Evolutionary conservation across 2,329 filamentous ascomycete genomes (phyloP).

Genomic region (Cladosporium velox): DNA sequence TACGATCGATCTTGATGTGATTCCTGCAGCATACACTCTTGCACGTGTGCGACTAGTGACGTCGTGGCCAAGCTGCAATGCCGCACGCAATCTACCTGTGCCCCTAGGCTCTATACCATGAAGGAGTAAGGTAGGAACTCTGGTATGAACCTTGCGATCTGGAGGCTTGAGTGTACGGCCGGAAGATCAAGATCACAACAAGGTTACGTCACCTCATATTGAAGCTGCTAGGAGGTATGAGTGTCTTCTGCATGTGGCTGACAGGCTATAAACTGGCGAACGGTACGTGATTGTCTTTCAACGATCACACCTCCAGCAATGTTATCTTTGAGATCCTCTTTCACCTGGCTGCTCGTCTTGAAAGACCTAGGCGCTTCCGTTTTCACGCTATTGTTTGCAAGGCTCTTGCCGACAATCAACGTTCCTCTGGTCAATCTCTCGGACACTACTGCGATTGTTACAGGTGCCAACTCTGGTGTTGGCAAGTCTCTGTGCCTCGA

Average conservation of each 20-base stretch:
- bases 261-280: neutral
- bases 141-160: neutral
- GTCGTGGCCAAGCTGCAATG: no score
- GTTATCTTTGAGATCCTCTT: neutral
- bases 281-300: neutral
- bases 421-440: conserved; percentile 12
- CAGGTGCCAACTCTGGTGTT: conserved; percentile 27
- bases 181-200: neutral
- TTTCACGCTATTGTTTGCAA: neutral
- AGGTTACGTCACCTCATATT: neutral
- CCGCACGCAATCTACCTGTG: no score
- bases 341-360: neutral
- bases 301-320: neutral
- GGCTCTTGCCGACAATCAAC: neutral
- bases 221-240: neutral
- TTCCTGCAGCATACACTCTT: no score
- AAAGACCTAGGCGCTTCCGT: neutral
- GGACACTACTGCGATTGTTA: conserved; percentile 25
- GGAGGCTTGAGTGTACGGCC: neutral
- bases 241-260: neutral
- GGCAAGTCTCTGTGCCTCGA: conserved; percentile 23
- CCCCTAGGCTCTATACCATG: no score
- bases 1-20: no score
- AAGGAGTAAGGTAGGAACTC: neutral
- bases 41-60: no score